These are phyloP conservation scores for Ganoderma sinense DNA, from an alignment of 1,284 basidiomycete genomes.

Conservation along the genomic window DNA sequence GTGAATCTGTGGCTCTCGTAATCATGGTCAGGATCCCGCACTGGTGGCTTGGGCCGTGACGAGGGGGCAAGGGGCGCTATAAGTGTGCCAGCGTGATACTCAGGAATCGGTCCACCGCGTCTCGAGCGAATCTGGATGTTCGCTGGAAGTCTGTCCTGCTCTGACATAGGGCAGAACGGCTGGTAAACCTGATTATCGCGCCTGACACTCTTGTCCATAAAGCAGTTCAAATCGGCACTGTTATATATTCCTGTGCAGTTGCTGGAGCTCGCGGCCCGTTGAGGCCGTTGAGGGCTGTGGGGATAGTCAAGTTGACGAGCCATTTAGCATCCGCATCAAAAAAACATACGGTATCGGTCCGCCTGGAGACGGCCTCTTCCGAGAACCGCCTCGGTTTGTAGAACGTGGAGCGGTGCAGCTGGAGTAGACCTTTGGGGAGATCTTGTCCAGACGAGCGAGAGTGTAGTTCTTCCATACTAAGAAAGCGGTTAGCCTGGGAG, in stretches of 20 bases:
- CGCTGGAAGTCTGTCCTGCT: not conserved
- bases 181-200: not conserved
- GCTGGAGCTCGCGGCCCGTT: not conserved
- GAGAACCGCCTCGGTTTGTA: not conserved
- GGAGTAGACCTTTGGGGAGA: not conserved
- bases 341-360: not conserved
- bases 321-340: not conserved
- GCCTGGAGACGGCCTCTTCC: not conserved
- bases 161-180: not conserved
- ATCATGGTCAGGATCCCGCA: not conserved
- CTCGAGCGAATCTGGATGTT: constrained; percentile 2
- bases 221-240: not conserved
- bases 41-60: not conserved
- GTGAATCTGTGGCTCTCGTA: not conserved
- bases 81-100: constrained; percentile 7
- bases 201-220: not conserved
- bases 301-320: not conserved
- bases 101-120: constrained; percentile 7
- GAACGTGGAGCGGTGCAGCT: not conserved
- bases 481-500: not conserved
- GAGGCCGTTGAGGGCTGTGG: not conserved
- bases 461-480: constrained; percentile 16
- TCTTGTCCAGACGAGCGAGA: not conserved
- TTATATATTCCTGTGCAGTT: not conserved
- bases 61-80: not conserved